phyloP scores from a whole-genome alignment of 805 yeast species.

The Cyberlindnera xylosilytica region DNA sequence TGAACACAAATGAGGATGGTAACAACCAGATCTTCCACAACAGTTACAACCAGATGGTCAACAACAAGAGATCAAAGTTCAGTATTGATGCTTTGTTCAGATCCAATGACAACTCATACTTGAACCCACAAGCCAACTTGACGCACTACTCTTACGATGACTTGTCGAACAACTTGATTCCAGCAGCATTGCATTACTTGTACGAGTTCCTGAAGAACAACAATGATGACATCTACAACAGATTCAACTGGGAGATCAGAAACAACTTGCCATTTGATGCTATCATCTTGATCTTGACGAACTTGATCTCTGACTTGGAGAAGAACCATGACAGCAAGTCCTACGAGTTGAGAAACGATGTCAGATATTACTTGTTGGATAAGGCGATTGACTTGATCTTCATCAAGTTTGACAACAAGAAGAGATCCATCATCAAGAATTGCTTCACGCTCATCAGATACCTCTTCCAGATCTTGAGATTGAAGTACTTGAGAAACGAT shows the following conservation, averaged over 20 bases:
- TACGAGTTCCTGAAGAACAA: slow-evolving; percentile 53
- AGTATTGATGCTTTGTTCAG: slow-evolving; percentile 24
- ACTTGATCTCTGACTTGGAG: slow-evolving; percentile 48
- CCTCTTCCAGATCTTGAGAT: slow-evolving; percentile 30
- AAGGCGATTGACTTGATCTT: slow-evolving; percentile 31
- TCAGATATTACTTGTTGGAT: slow-evolving; percentile 30
- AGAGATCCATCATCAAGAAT: slow-evolving; percentile 31
- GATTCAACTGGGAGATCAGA: slow-evolving; percentile 59
- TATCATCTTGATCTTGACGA: slow-evolving; percentile 47
- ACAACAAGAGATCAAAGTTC: slow-evolving; percentile 26
- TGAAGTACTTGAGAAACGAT: slow-evolving; percentile 28
- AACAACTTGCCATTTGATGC: slow-evolving; percentile 62
- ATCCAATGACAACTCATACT: slow-evolving; percentile 10
- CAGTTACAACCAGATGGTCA: slow-evolving; percentile 29
- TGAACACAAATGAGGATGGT: slow-evolving; percentile 26
- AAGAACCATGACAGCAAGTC: slow-evolving; percentile 27
- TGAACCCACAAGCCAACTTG: slow-evolving; percentile 12
- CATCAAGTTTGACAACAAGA: slow-evolving; percentile 32
- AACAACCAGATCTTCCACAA: slow-evolving; percentile 25
- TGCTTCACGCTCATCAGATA: slow-evolving; percentile 32
- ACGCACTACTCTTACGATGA: slow-evolving; percentile 45
- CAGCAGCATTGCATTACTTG: slow-evolving; percentile 53
- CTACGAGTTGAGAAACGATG: slow-evolving; percentile 32
- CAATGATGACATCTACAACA: slow-evolving; percentile 43
- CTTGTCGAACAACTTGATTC: slow-evolving; percentile 50